These are phyloP conservation scores for Carex parvula DNA, from an alignment of 176 grass and related monocot genomes.

Conservation along the genomic window DNA sequence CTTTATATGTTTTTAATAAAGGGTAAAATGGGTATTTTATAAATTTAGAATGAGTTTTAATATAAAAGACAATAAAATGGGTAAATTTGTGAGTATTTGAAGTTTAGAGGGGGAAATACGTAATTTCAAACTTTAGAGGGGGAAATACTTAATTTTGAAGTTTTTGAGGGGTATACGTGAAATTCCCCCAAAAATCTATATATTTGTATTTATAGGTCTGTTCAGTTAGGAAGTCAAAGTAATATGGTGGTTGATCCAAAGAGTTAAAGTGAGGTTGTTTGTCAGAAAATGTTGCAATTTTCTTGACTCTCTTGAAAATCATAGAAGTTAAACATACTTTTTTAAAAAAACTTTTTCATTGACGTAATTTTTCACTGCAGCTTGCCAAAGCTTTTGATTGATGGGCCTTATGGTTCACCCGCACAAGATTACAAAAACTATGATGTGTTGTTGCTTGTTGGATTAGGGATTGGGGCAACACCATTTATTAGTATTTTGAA, in stretches of 20 bases:
- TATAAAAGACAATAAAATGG: too few relatives aligned
- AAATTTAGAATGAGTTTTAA: too few relatives aligned
- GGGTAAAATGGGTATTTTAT: too few relatives aligned
- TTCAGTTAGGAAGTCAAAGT: constrained; percentile 7
- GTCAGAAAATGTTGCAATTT: not conserved
- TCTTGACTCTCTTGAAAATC: constrained; percentile 4
- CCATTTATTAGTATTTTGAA: constrained; percentile 99
- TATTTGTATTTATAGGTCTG: not conserved
- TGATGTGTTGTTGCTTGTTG: constrained; percentile 92
- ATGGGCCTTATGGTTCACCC: constrained; percentile 93
- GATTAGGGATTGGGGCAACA: constrained; percentile 95
- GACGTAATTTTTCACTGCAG: constrained; percentile 39
- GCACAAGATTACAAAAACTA: constrained; percentile 98
- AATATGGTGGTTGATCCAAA: not conserved
- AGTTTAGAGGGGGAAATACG: too few relatives aligned
- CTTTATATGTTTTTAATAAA: too few relatives aligned
- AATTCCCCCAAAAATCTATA: not conserved
- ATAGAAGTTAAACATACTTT: not conserved
- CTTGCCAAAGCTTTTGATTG: constrained; percentile 91
- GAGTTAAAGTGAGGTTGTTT: not conserved
- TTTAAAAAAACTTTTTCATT: not conserved
- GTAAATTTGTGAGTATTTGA: too few relatives aligned
- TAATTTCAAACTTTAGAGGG: too few relatives aligned
- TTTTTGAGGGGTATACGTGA: too few relatives aligned
- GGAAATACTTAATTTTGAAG: too few relatives aligned